Conservation (phyloP, 257 asterid genomes). For the Solanum dulcamara region DNA sequence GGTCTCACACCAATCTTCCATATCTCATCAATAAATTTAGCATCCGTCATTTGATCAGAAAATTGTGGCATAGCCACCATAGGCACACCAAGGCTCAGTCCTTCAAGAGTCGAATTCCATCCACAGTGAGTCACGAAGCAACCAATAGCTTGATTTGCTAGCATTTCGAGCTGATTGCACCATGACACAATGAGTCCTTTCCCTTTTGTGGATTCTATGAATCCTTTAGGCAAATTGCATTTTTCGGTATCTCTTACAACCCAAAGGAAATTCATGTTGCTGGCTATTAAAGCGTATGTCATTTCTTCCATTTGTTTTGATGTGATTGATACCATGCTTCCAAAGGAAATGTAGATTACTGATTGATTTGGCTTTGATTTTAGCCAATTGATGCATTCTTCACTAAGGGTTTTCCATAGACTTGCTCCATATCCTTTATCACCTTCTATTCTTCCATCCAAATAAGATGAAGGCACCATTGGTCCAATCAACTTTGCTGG, state of each 20-base stretch:
- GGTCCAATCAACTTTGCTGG: constrained; percentile 57
- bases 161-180: constrained; percentile 59
- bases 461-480: constrained; percentile 57
- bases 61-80: constrained; percentile 64
- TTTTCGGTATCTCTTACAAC: constrained; percentile 45
- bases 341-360: constrained; percentile 52
- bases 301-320: constrained; percentile 47
- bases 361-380: constrained; percentile 27
- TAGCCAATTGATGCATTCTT: constrained; percentile 50
- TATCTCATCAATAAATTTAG: constrained; percentile 46
- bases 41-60: constrained; percentile 63
- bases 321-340: constrained; percentile 55
- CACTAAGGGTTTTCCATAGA: constrained; percentile 56
- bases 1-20: constrained; percentile 53
- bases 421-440: constrained; percentile 66
- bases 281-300: constrained; percentile 20
- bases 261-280: constrained; percentile 40
- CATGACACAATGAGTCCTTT: constrained; percentile 51
- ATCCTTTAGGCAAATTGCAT: constrained; percentile 27
- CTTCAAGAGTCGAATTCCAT: constrained; percentile 60
- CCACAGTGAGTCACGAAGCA: constrained; percentile 68
- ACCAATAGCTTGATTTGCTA: constrained; percentile 41
- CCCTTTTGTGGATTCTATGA: constrained; percentile 9
- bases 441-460: constrained; percentile 50
- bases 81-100: constrained; percentile 46